Evolutionary conservation across 176 grass and related monocot genomes (phyloP).

Genomic region (Lolium rigidum): DNA sequence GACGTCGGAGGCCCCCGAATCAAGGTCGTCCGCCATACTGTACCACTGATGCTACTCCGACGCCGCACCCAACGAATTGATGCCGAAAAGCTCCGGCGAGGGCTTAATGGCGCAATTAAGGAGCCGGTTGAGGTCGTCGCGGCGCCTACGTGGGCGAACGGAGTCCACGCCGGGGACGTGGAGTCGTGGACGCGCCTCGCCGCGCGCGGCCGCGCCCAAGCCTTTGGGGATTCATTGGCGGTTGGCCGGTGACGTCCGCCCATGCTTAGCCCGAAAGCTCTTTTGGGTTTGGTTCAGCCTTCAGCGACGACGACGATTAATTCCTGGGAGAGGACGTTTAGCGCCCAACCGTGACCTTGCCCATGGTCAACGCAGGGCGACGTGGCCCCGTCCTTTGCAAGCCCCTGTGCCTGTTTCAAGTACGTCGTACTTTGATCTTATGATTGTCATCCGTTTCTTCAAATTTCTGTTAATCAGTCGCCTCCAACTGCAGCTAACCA

Average conservation of each 20-base stretch:
- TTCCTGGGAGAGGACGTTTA: neutral
- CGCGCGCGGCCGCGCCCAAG: neutral
- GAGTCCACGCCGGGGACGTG: slow-evolving; percentile 44
- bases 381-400: neutral
- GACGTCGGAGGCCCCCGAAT: neutral
- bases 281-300: neutral
- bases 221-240: slow-evolving; percentile 26
- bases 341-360: slow-evolving; percentile 33
- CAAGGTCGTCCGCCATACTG: neutral
- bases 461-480: too few relatives aligned
- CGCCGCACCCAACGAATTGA: slow-evolving; percentile 18
- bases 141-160: slow-evolving; percentile 46
- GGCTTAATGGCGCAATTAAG: slow-evolving; percentile 42
- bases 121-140: slow-evolving; percentile 41
- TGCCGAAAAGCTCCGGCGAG: slow-evolving; percentile 30
- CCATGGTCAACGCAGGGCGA: slow-evolving; percentile 13
- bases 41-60: neutral
- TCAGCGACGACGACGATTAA: slow-evolving; percentile 3
- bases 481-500: too few relatives aligned
- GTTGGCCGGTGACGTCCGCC: slow-evolving; percentile 23
- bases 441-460: too few relatives aligned
- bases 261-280: neutral
- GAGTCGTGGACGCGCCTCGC: slow-evolving; percentile 40
- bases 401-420: neutral
- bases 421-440: neutral